These are phyloP conservation scores for Debaryomycetaceae sp. DNA, from an alignment of 1,139 yeast species.

Conservation along the genomic window DNA sequence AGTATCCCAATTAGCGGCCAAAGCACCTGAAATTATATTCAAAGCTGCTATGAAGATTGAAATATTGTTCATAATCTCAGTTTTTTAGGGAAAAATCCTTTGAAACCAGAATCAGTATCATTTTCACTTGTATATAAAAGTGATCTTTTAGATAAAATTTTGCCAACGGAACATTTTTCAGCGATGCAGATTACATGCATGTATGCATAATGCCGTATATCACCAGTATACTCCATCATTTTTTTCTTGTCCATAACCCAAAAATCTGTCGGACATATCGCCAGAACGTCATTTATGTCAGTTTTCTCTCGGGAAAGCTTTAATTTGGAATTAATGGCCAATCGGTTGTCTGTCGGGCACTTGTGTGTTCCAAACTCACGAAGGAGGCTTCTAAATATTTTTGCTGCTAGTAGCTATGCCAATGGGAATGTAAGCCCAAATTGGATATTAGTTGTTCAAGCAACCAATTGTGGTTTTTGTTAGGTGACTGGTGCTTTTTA, in stretches of 20 bases:
- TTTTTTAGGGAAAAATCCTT: too few relatives aligned
- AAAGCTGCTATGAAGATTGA: too few relatives aligned
- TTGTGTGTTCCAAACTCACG: too few relatives aligned
- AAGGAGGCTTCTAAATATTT: too few relatives aligned
- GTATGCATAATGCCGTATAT: background rate
- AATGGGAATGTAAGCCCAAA: too few relatives aligned
- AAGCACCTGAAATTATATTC: background rate
- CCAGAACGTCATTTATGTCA: background rate
- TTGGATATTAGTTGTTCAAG: too few relatives aligned
- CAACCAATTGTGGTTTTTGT: too few relatives aligned
- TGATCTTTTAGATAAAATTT: background rate
- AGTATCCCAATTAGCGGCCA: conserved; percentile 17
- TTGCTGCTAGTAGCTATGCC: too few relatives aligned
- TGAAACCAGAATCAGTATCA: background rate
- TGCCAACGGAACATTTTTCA: background rate
- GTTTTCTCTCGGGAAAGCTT: background rate
- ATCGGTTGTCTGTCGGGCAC: background rate
- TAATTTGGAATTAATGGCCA: background rate
- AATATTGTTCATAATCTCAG: too few relatives aligned
- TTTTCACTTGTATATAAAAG: background rate
- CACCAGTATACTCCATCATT: background rate
- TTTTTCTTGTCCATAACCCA: background rate
- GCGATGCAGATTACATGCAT: background rate
- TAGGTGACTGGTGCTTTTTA: too few relatives aligned
- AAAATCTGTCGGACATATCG: background rate